Evolutionary conservation across 2,329 filamentous ascomycete genomes (phyloP), one percentile per base, ranked within the genome.

Genomic region (Colletotrichum cordylinicola): DNA sequence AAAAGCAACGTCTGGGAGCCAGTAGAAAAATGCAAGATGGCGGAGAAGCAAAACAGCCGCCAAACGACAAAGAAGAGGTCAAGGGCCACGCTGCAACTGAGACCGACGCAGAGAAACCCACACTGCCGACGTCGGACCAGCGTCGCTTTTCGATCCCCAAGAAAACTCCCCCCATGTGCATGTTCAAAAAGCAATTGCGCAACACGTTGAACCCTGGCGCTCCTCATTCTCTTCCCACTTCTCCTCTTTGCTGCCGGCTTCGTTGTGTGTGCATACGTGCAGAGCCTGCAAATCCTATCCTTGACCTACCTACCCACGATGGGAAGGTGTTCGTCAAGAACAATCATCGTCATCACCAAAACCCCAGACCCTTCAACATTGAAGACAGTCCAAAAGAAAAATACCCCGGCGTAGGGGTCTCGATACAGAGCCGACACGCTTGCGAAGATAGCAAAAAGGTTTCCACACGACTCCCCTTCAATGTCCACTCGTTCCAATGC

Each of bases 81-180:
- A 10, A 39, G 68, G 62, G 21, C 35, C 69, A 27, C 24, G 31
- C 27, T 72, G 73, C 62, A 67, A 62, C 39, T 56, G 60, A 39
- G 61, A 60, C 67, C 67, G n/a, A 33, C 37, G 21, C 12, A 67
- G 33, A 29, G 33, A 4, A n/a, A 55, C 56, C 56, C 43, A 29
- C 33, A 15, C 61, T 62, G 62, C 73, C 69, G 69, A 67, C 62
- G 55, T 72, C 73, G 73, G 69, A 67, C 55, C 68, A 75, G 27
- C 16, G 35, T 39, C 67, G 37, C 24, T 10, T 21, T 72, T 27
- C 61, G 27, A 55, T 33, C 64, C n/a, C 27, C 33, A 35, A 39
- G n/a, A n/a, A 48, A 27, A 8, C 31, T 12, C 56, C n/a, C 33
- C 18, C 71, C 27, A 58, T 65, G 61, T 62, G 66, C 58, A 58